Base-by-base conservation (phyloP, 169 alveolate species). In the Pseudocohnilembus persalinus region DNA sequence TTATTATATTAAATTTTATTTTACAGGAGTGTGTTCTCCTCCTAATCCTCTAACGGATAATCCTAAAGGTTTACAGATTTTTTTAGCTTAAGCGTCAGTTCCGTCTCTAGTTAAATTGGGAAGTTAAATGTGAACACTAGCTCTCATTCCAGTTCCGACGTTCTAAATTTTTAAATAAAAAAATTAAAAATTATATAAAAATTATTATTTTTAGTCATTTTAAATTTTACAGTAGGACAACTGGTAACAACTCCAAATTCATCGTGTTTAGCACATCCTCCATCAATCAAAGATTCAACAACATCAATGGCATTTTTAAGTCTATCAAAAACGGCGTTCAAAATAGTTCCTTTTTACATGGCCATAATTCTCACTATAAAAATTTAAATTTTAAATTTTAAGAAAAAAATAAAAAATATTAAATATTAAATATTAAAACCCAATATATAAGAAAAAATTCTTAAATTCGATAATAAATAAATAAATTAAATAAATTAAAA, bases 301-400 rank as follows among this genome's bases (percentile, higher is more conserved):
- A 27, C 35, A 30, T 79, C 79, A n/a, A 49, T 78, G 11, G 65
- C 73, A 29, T 79, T 76, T 33, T 68, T 74, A 11, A 65, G 31
- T 81, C 83, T 77, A 29, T 88, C 85, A 33, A 88, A 88, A n/a
- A 83, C 88, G 28, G 34, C 85, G 31, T 81, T 77, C 28, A 88
- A 30, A 32, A 63, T 75, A 15, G 81, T 49, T 65, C 88, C 88
- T 26, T 88, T 33, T 72, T 88, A 76, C 88, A 89, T 89, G 29
- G 91, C 75, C 28, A 89, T 89, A 64, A 89, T 89, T 83, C 93
- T 85, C 30, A 89, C 68, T 49, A 11, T 49, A 11, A 49, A 49
- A 49, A 49, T 11, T 20, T 11, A 20, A 11, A 4, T 11, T 11
- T 49, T 49, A 49, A 49, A 11, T 49, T 11, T 11, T 49, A 11